Evolutionary conservation across 1,284 basidiomycete species (phyloP).

Genomic region (Heterobasidion irregulare): DNA sequence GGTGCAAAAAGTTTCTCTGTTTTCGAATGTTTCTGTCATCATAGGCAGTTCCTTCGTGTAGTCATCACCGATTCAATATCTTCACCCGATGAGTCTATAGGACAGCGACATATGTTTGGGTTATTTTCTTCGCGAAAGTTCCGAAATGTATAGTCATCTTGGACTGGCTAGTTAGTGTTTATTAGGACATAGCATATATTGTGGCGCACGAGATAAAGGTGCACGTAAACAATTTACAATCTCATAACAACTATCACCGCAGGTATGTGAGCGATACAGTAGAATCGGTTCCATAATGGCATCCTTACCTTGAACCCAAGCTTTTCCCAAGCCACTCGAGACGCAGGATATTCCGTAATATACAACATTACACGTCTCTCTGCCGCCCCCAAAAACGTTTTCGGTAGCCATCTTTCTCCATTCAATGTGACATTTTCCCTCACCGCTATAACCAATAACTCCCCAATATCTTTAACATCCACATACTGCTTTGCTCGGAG

Average conservation of each 20-base stretch:
- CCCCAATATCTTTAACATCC: constrained; percentile 20
- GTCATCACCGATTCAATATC: too few species aligned
- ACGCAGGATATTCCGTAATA: background rate
- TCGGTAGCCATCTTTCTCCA: background rate
- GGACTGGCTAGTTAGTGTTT: too few species aligned
- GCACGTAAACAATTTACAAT: background rate
- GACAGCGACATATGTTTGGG: too few species aligned
- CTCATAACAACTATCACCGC: background rate
- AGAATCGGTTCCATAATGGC: background rate
- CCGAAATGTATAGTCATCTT: too few species aligned
- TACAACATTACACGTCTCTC: background rate
- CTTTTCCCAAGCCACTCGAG: background rate
- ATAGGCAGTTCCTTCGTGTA: too few species aligned
- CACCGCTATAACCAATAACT: constrained; percentile 15
- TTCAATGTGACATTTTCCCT: background rate
- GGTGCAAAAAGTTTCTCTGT: too few species aligned
- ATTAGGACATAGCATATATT: too few species aligned
- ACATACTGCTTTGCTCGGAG: constrained; percentile 19
- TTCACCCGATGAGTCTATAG: too few species aligned
- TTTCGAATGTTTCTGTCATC: too few species aligned
- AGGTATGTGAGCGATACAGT: background rate
- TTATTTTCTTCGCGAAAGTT: too few species aligned
- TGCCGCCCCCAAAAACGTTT: background rate
- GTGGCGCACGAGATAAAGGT: too few species aligned
- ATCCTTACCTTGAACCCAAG: background rate